Evolutionary conservation across 805 yeast genomes (phyloP), one percentile per base, ranked within the genome.

Genomic region (Saturnispora hagleri): DNA sequence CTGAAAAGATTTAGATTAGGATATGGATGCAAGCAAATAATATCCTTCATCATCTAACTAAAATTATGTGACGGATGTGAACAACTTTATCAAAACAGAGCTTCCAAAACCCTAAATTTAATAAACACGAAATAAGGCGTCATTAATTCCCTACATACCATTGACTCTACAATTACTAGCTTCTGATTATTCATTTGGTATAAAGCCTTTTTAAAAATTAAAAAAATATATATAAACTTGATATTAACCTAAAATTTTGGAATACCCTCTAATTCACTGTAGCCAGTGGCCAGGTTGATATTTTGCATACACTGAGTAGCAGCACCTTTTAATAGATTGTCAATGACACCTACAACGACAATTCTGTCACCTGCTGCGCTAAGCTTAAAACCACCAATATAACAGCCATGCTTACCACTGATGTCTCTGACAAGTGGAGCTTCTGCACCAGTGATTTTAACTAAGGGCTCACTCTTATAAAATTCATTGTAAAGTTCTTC

Each of bases 251-350:
- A 47, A 43, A 52, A 52, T 2, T 24, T 18, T 47, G 99, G 97
- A 63, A 93, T 93, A 61, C 98, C 98, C 51, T 83, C 97, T 64
- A 86, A 91, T 72, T 93, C 99, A 47, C 86, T 91, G 69, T 88
- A 93, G 24, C 90, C 90, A 73, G 86, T 72, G 5, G 88, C 86
- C 69, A 93, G 75, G 69, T 93, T 93, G 68, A 95, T 86, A 74
- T 93, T 93, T 71, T 93, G 99, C 68, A 93, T 69, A 72, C 98
- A 91, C 72, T 93, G 99, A 17, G 99, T 93, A 45, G 97, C 95
- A 43, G 99, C 99, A 58, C 99, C 99, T 74, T 93, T 93, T 65
- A 93, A 77, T 64, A 93, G 75, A 69, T 93, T 93, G 66, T 93
- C 99, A 61, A 93, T 91, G 4, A 97, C 89, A 22, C 97, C 96